Percentiles rank a stretch among this genome's conserved stretches.
Conservation (phyloP, 1,284 basidiomycete genomes). For the Cronartium ribicola region DNA sequence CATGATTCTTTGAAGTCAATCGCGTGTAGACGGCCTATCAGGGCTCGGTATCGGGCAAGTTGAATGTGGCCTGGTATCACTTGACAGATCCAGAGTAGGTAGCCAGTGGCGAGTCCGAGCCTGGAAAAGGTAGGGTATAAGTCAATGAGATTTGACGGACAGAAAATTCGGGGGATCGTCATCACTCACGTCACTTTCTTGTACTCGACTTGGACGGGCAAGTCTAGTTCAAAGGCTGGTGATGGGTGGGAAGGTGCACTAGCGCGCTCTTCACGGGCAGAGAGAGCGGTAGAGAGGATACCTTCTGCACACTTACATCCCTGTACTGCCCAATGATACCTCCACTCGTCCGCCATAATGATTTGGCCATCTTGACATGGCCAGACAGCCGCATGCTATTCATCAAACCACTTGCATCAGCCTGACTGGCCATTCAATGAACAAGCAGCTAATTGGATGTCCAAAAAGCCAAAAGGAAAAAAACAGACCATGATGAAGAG, state of each 20-base stretch:
- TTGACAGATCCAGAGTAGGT: slow-evolving; percentile 11
- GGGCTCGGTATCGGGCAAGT: neutral
- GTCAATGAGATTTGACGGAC: neutral
- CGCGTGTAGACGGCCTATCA: slow-evolving; percentile 8
- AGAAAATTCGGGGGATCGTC: neutral
- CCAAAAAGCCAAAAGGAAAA: neutral
- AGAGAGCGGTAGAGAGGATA: slow-evolving; percentile 9
- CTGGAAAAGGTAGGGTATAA: neutral
- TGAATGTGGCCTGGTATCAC: slow-evolving; percentile 21
- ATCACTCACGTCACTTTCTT: slow-evolving; percentile 21
- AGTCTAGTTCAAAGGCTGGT: neutral
- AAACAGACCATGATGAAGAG: slow-evolving; percentile 17
- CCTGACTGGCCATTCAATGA: neutral
- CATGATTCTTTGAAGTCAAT: slow-evolving; percentile 15
- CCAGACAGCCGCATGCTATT: slow-evolving; percentile 27
- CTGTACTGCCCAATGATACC: slow-evolving; percentile 6
- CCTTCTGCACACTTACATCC: slow-evolving; percentile 16
- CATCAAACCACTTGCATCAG: neutral
- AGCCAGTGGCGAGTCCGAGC: slow-evolving; percentile 19
- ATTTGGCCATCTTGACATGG: slow-evolving; percentile 23
- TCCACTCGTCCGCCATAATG: neutral
- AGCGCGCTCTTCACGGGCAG: slow-evolving; percentile 1
- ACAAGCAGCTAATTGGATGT: neutral
- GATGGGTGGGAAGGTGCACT: neutral
- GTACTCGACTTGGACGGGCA: slow-evolving; percentile 19